Conservation (phyloP, 2,329 filamentous ascomycete genomes). For the Hypoxylon sp. region DNA sequence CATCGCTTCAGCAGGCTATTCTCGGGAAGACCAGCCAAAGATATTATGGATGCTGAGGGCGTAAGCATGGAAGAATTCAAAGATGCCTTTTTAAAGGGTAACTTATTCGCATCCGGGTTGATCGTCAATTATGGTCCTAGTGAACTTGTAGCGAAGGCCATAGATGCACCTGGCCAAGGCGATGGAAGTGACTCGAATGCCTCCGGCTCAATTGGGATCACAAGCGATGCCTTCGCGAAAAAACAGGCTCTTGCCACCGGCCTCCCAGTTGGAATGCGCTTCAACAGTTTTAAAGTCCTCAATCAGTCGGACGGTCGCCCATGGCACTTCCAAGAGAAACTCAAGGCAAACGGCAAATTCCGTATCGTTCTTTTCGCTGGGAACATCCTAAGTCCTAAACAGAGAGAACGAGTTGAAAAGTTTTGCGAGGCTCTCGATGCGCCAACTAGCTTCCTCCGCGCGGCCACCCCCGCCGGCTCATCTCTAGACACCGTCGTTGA, state of each 20-base stretch:
- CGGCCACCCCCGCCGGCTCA: constrained; percentile 14
- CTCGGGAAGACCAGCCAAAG: constrained; percentile 53
- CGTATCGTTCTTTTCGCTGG: constrained; percentile 74
- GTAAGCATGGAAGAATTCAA: constrained; percentile 76
- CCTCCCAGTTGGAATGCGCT: constrained; percentile 68
- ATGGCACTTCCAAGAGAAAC: constrained; percentile 70
- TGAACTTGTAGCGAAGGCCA: constrained; percentile 68
- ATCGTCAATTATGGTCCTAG: constrained; percentile 72
- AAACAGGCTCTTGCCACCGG: constrained; percentile 62
- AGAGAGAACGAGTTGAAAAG: constrained; percentile 61
- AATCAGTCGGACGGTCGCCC: constrained; percentile 70
- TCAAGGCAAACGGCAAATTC: constrained; percentile 71
- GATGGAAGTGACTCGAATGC: constrained; percentile 60
- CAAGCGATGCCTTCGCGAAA: constrained; percentile 42
- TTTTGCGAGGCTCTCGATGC: constrained; percentile 63
- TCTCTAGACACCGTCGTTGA: constrained; percentile 63
- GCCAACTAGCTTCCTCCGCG: constrained; percentile 48
- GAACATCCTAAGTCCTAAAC: constrained; percentile 62
- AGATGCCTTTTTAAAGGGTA: constrained; percentile 70
- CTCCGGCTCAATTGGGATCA: constrained; percentile 16
- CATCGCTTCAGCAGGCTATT: constrained; percentile 71
- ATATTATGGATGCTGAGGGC: constrained; percentile 66
- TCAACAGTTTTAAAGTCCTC: constrained; percentile 71
- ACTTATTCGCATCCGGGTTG: constrained; percentile 70
- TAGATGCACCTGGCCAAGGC: constrained; percentile 60